Evolutionary conservation across 306 rosid species (phyloP).

Genomic region (Dicorynia guianensis): DNA sequence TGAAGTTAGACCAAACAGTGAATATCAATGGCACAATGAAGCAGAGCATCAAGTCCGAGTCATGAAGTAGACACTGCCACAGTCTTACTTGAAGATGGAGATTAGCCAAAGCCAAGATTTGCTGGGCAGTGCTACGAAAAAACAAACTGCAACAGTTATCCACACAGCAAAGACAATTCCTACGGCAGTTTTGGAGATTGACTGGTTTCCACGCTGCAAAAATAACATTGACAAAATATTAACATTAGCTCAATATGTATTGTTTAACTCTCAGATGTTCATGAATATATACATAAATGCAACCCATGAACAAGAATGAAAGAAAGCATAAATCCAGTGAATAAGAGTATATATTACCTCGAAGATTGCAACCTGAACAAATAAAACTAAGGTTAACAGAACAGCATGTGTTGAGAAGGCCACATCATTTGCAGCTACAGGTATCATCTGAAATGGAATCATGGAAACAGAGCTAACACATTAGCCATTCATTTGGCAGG

Average conservation of each 20-base stretch:
- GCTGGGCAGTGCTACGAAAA: slow-evolving; percentile 63
- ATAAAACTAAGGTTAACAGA: slow-evolving; percentile 51
- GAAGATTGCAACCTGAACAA: slow-evolving; percentile 66
- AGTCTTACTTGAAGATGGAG: slow-evolving; percentile 63
- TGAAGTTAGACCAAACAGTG: slow-evolving; percentile 28
- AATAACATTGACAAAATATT: background rate
- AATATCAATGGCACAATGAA: too few relatives aligned
- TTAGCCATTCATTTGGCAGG: too few relatives aligned
- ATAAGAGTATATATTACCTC: slow-evolving; percentile 48
- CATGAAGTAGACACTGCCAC: slow-evolving; percentile 8
- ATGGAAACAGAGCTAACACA: background rate
- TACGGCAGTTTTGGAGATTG: slow-evolving; percentile 57
- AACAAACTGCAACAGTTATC: slow-evolving; percentile 62
- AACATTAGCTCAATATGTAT: background rate
- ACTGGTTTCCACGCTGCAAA: slow-evolving; percentile 73
- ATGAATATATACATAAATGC: too few relatives aligned
- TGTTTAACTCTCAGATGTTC: too few relatives aligned
- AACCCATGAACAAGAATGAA: too few relatives aligned
- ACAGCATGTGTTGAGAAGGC: slow-evolving; percentile 75
- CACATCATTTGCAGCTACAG: slow-evolving; percentile 84
- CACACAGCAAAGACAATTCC: slow-evolving; percentile 59
- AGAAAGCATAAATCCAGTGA: too few relatives aligned
- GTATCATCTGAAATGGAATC: slow-evolving; percentile 73
- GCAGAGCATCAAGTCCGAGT: background rate
- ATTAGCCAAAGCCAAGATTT: slow-evolving; percentile 88